A percentile compares a stretch with the other conserved stretches of the same genome.
Conservation (phyloP, 75 land plant species). For the Pinus taeda region DNA sequence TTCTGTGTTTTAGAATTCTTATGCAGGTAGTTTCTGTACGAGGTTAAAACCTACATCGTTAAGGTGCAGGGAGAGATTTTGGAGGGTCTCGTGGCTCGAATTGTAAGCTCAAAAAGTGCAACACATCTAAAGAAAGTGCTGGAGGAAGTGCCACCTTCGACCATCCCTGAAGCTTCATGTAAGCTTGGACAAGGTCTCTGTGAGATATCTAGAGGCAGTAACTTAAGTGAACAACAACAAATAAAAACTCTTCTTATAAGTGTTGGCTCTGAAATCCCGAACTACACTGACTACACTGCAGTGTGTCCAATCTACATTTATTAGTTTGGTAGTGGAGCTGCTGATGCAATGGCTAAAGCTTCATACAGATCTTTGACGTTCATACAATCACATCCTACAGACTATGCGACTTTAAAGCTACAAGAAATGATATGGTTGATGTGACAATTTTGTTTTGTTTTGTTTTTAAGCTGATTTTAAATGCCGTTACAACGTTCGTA, state of each 20-base stretch:
- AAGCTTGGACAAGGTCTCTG: too few relatives aligned
- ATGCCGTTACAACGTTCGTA: constrained; percentile 57
- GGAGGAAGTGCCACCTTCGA: too few relatives aligned
- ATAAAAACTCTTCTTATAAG: constrained; percentile 75
- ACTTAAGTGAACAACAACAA: constrained; percentile 48
- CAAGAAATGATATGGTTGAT: constrained; percentile 89
- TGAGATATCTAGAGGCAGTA: too few relatives aligned
- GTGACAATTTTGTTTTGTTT: constrained; percentile 47
- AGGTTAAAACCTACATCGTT: too few relatives aligned
- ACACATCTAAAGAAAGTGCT: too few relatives aligned
- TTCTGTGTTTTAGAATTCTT: too few relatives aligned
- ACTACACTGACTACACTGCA: constrained; percentile 11
- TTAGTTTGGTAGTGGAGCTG: constrained; percentile 56
- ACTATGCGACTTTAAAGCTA: constrained; percentile 71
- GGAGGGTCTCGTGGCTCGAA: too few relatives aligned
- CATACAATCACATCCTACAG: constrained; percentile 73
- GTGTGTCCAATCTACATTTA: constrained; percentile 71
- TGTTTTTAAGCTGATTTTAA: constrained; percentile 85
- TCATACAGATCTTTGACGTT: constrained; percentile 67
- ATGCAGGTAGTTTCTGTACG: too few relatives aligned
- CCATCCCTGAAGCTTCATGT: too few relatives aligned
- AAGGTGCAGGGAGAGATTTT: too few relatives aligned
- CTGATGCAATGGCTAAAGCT: constrained; percentile 33
- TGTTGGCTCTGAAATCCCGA: constrained; percentile 31
- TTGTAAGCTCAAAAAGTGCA: too few relatives aligned